These are phyloP conservation scores for Exophiala aquamarina DNA, from an alignment of 2,329 filamentous ascomycete species.

Conservation along the genomic window DNA sequence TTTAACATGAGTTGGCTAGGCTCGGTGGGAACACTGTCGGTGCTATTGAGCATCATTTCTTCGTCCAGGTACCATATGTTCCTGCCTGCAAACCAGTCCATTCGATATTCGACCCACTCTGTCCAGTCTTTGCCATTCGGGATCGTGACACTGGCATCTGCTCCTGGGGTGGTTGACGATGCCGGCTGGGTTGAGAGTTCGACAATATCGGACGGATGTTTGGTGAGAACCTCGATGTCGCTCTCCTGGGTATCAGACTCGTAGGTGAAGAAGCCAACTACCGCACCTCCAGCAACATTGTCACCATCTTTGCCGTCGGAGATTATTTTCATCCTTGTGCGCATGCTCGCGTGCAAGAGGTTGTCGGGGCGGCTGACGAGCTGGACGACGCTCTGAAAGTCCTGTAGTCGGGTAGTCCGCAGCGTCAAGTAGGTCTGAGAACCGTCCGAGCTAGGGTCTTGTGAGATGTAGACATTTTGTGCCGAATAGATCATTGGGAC, in stretches of 20 bases:
- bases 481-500: conserved; percentile 47
- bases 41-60: conserved; percentile 32
- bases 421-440: conserved; percentile 45
- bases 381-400: conserved; percentile 50
- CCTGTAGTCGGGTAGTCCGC: conserved; percentile 43
- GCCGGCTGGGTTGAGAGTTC: conserved; percentile 46
- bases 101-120: conserved; percentile 40
- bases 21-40: conserved; percentile 37
- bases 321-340: conserved; percentile 47
- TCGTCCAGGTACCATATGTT: conserved; percentile 41
- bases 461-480: conserved; percentile 48
- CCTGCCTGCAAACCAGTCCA: conserved; percentile 40
- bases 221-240: conserved; percentile 55
- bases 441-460: conserved; percentile 20
- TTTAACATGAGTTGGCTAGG: conserved; percentile 42
- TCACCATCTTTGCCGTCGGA: conserved; percentile 11
- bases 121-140: conserved; percentile 37
- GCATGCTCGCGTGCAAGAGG: conserved; percentile 49
- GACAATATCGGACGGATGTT: conserved; percentile 43
- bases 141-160: conserved; percentile 32
- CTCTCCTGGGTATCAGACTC: conserved; percentile 48
- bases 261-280: conserved; percentile 54
- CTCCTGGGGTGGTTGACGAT: conserved; percentile 39
- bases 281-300: conserved; percentile 45
- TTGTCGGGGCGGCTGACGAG: conserved; percentile 47